Percentiles rank a stretch among this genome's conserved stretches.
These are phyloP conservation scores for Ceratocystis lukuohia DNA, from an alignment of 2,329 filamentous ascomycete genomes.

Conservation along the genomic window DNA sequence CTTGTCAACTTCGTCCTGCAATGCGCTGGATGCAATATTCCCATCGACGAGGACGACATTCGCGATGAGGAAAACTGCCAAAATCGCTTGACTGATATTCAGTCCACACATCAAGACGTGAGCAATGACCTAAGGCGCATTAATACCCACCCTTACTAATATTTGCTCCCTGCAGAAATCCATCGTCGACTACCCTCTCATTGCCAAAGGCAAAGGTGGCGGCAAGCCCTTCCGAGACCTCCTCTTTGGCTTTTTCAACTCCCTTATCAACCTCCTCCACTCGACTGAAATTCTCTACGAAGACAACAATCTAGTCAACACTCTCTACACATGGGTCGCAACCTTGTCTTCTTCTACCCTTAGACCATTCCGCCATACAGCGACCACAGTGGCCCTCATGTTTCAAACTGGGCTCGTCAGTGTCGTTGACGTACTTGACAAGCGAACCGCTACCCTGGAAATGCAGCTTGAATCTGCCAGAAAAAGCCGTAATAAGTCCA, in stretches of 20 bases:
- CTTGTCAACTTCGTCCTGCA: constrained; percentile 54
- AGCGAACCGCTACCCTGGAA: constrained; percentile 59
- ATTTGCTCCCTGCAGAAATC: constrained; percentile 40
- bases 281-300: constrained; percentile 71
- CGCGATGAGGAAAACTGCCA: constrained; percentile 79
- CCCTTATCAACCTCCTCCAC: constrained; percentile 64
- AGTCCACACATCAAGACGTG: constrained; percentile 73
- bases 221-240: constrained; percentile 64
- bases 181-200: constrained; percentile 81
- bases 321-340: constrained; percentile 76
- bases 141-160: background rate
- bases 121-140: constrained; percentile 22
- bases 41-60: constrained; percentile 71
- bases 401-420: constrained; percentile 67
- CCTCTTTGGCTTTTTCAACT: constrained; percentile 64
- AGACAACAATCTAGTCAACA: constrained; percentile 67
- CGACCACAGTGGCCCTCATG: constrained; percentile 69
- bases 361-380: constrained; percentile 85
- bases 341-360: constrained; percentile 81
- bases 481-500: constrained; percentile 61
- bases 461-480: constrained; percentile 68
- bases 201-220: constrained; percentile 59
- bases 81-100: constrained; percentile 66
- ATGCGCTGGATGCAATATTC: constrained; percentile 66
- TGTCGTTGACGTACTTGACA: constrained; percentile 56